Base-by-base conservation (phyloP, 1,284 basidiomycete genomes). In the Sporisorium exsertum region DNA sequence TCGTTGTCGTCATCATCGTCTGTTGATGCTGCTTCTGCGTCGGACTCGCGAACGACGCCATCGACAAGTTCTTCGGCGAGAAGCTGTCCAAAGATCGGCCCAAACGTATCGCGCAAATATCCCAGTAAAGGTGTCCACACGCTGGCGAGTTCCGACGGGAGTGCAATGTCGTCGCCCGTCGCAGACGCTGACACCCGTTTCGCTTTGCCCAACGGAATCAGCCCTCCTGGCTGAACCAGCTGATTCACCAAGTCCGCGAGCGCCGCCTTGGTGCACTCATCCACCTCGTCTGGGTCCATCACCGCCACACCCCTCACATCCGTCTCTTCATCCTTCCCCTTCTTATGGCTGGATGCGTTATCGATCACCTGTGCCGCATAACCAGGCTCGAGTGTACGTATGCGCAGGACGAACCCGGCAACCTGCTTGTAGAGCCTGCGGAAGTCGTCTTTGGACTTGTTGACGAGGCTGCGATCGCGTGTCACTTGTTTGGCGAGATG, bases 381-480 rank as follows among this genome's bases (percentile, higher is more conserved):
- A 3, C 43, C 66, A 3, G 72, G 69, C 16, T 72, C 59, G n/a
- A 72, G 52, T 10, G 69, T 72, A 0, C 69, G 45, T 15, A 70
- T 66, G 15, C 46, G 42, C 37, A 46, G 51, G 20, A 81, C 66
- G 52, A 75, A 82, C 4, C 43, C 49, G 18, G 66, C 65, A 8
- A 81, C 35, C 22, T 77, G 72, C 43, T 63, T 62, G 60, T 62
- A 65, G 5, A 73, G 58, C 33, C 55, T 37, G 2, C 62, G 58
- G n/a, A 82, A 47, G 2, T 72, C 65, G 49, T 71, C 64, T 5
- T 66, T 55, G 22, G 53, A 55, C 0, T 66, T 58, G 20, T 71
- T 69, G 24, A 61, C 66, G 5, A 81, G 70, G 22, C 77, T 81
- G 16, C 63, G 65, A 56, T 84, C 82, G 27, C 74, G 61, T 18